phyloP scores from a whole-genome alignment of 768 basidiomycete genomes.

The Agrocybe praecox region DNA sequence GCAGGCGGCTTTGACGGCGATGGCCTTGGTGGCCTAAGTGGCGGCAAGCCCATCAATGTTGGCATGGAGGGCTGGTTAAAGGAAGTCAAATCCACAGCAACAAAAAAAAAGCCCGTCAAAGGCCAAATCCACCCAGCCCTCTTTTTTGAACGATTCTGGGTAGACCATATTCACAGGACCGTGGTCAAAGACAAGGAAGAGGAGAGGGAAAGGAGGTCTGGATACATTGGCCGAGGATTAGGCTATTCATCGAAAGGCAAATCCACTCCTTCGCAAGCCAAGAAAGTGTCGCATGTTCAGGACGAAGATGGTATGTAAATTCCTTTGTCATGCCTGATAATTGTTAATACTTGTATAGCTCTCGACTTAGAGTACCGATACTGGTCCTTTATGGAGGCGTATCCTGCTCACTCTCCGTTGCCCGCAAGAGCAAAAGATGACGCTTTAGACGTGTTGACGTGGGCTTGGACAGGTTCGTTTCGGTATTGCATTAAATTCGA shows the following conservation, averaged over 20 bases:
- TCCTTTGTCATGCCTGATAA: constrained; percentile 30
- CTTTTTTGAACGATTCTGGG: constrained; percentile 49
- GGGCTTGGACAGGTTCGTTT: constrained; percentile 73
- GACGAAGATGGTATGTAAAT: constrained; percentile 23
- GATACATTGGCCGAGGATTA: constrained; percentile 33
- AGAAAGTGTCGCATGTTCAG: constrained; percentile 15
- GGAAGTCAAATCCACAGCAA: constrained; percentile 25
- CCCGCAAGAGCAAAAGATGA: constrained; percentile 60
- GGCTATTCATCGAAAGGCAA: constrained; percentile 11
- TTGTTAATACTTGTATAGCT: constrained; percentile 27
- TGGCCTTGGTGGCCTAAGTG: background rate
- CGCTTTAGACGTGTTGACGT: constrained; percentile 75
- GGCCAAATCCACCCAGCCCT: constrained; percentile 33
- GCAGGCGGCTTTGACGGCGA: constrained; percentile 1
- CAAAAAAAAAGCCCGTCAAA: constrained; percentile 20
- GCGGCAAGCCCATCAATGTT: constrained; percentile 15
- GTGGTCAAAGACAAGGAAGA: constrained; percentile 32
- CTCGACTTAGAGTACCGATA: constrained; percentile 79
- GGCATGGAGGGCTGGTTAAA: constrained; percentile 68
- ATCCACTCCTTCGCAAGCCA: constrained; percentile 20
- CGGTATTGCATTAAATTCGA: background rate
- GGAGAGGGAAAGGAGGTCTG: constrained; percentile 5
- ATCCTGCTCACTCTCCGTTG: constrained; percentile 71
- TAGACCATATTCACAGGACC: constrained; percentile 63
- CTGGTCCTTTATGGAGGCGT: constrained; percentile 80